These are phyloP conservation scores for Sugiyamaella americana DNA, from an alignment of 805 yeast genomes.

Conservation along the genomic window DNA sequence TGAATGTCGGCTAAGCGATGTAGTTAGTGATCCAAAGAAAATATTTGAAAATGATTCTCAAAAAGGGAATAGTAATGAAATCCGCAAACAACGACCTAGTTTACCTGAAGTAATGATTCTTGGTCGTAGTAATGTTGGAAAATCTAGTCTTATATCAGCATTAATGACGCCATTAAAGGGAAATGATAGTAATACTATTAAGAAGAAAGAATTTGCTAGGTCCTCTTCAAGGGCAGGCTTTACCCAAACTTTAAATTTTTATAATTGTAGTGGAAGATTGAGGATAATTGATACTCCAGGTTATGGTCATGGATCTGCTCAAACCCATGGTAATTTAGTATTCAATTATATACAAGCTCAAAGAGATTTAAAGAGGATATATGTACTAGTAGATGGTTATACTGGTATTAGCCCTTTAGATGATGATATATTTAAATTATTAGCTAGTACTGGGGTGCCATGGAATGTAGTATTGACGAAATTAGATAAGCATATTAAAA, in stretches of 20 bases:
- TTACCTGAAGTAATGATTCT: conserved; percentile 71
- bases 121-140: conserved; percentile 85
- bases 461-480: conserved; percentile 76
- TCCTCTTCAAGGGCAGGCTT: conserved; percentile 44
- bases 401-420: conserved; percentile 59
- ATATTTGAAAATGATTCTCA: background rate
- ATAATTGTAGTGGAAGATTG: conserved; percentile 55
- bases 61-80: background rate
- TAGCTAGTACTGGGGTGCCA: conserved; percentile 52
- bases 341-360: conserved; percentile 55
- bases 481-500: conserved; percentile 48
- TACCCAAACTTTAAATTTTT: conserved; percentile 62
- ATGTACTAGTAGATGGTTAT: conserved; percentile 53
- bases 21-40: conserved; percentile 26
- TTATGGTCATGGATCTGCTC: conserved; percentile 66
- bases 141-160: conserved; percentile 67
- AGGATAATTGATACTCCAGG: conserved; percentile 85
- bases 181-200: conserved; percentile 9
- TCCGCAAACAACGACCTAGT: too few relatives aligned
- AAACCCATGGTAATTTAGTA: conserved; percentile 63
- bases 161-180: conserved; percentile 33
- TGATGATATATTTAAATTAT: conserved; percentile 42
- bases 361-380: conserved; percentile 49
- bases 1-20: conserved; percentile 24
- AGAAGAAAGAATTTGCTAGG: conserved; percentile 41